Percentiles rank a stretch among this genome's conserved stretches.
Evolutionary conservation across 2,329 filamentous ascomycete species (phyloP).

Genomic region (Mycogone perniciosa): DNA sequence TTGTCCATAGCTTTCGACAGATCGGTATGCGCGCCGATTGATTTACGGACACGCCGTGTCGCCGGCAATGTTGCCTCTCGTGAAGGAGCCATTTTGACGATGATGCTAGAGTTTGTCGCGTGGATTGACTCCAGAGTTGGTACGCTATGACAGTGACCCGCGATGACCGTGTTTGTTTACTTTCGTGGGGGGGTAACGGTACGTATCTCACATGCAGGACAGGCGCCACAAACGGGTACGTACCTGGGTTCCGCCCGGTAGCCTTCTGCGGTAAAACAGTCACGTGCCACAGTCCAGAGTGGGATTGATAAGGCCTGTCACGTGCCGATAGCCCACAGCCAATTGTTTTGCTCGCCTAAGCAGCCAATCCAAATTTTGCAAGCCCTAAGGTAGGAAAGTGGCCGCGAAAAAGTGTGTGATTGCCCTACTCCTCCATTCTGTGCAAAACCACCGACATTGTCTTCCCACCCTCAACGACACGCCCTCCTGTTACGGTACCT

Average conservation of each 20-base stretch:
- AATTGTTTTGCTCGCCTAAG: conserved; percentile 22
- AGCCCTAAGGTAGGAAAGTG: conserved; percentile 33
- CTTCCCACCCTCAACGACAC: conserved; percentile 33
- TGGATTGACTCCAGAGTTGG: conserved; percentile 16
- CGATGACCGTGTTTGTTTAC: conserved; percentile 22
- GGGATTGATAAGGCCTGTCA: conserved; percentile 15
- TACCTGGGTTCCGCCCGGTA: not conserved
- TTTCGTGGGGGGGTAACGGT: conserved; percentile 12
- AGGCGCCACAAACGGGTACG: not conserved
- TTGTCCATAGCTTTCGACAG: conserved; percentile 55
- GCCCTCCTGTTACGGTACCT: conserved; percentile 34
- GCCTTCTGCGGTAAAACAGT: not conserved
- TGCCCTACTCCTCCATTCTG: conserved; percentile 33
- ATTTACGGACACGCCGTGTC: conserved; percentile 59
- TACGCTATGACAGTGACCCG: conserved; percentile 22
- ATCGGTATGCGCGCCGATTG: conserved; percentile 56
- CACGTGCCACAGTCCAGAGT: not conserved
- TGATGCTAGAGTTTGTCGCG: conserved; percentile 11
- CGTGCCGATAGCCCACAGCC: conserved; percentile 18
- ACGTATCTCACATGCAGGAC: conserved; percentile 10
- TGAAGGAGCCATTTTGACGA: conserved; percentile 26
- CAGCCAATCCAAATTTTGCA: conserved; percentile 34
- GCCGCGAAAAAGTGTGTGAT: conserved; percentile 29
- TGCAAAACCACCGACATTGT: conserved; percentile 31
- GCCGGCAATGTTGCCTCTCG: conserved; percentile 46